Percentiles rank a stretch among this genome's conserved stretches.
Evolutionary conservation across 495 filamentous ascomycete species (phyloP).

Genomic region (Penicillium odoratum): DNA sequence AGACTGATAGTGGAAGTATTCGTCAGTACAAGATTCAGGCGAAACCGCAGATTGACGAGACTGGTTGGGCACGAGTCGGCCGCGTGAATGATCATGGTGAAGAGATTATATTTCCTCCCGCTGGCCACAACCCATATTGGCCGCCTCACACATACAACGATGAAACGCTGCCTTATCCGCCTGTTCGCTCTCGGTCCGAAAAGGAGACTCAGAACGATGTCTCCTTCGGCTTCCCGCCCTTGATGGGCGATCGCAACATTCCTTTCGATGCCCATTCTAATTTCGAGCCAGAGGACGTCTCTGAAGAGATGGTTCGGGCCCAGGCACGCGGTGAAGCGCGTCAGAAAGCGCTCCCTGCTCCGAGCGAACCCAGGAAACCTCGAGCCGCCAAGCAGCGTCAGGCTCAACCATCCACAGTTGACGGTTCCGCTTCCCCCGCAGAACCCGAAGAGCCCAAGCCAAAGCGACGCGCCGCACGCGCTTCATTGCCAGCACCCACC

Average conservation of each 20-base stretch:
- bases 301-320: conserved; percentile 14
- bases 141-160: conserved; percentile 33
- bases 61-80: conserved; percentile 40
- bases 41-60: conserved; percentile 21
- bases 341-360: background rate
- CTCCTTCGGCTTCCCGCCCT: conserved; percentile 42
- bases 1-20: conserved; percentile 1
- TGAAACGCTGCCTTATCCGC: conserved; percentile 31
- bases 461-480: conserved; percentile 9
- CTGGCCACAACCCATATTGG: conserved; percentile 27
- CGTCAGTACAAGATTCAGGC: conserved; percentile 18
- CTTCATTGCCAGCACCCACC: conserved; percentile 1
- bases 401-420: background rate
- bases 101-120: conserved; percentile 30
- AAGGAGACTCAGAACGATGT: conserved; percentile 33
- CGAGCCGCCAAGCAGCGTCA: conserved; percentile 13
- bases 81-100: conserved; percentile 36
- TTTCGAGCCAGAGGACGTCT: conserved; percentile 20
- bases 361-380: conserved; percentile 14
- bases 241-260: conserved; percentile 41
- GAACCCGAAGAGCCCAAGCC: background rate
- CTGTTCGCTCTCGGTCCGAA: conserved; percentile 29
- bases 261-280: conserved; percentile 14
- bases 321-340: conserved; percentile 2
- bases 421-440: background rate